Conservation (phyloP, 176 grass and related monocot genomes). For the Triticum timopheevii region DNA sequence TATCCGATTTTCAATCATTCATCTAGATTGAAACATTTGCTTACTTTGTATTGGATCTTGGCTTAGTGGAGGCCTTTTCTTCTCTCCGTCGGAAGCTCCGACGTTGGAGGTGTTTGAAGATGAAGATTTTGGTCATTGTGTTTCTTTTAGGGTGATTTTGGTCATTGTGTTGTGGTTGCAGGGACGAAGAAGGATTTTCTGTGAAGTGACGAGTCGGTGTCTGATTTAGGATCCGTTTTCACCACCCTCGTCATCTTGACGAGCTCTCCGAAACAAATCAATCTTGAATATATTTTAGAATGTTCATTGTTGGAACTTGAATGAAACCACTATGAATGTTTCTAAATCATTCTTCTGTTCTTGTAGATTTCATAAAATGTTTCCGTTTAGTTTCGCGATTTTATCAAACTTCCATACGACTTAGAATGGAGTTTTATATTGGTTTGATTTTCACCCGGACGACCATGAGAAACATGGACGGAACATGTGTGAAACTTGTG, state of each 20-base stretch:
- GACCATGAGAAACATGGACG: background rate
- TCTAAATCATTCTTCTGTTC: background rate
- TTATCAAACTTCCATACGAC: background rate
- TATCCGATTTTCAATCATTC: too few relatives aligned
- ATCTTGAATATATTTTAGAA: background rate
- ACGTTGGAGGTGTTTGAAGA: too few relatives aligned
- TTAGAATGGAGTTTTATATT: background rate
- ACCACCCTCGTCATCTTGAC: background rate
- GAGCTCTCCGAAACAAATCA: background rate
- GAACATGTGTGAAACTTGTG: background rate
- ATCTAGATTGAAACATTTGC: too few relatives aligned
- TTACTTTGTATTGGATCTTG: too few relatives aligned
- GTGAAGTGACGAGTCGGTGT: background rate
- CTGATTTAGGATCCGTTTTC: background rate
- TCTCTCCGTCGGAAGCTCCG: too few relatives aligned
- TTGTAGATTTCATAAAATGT: background rate
- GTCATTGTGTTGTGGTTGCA: too few relatives aligned
- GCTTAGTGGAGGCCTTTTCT: too few relatives aligned
- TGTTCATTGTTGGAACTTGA: background rate
- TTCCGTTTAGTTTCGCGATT: background rate
- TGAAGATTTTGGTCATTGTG: too few relatives aligned
- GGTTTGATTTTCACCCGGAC: background rate
- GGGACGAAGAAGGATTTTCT: too few relatives aligned
- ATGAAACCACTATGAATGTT: background rate
- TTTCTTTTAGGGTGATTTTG: too few relatives aligned